phyloP scores from a whole-genome alignment of 805 yeast species.

The Pichia exigua region DNA sequence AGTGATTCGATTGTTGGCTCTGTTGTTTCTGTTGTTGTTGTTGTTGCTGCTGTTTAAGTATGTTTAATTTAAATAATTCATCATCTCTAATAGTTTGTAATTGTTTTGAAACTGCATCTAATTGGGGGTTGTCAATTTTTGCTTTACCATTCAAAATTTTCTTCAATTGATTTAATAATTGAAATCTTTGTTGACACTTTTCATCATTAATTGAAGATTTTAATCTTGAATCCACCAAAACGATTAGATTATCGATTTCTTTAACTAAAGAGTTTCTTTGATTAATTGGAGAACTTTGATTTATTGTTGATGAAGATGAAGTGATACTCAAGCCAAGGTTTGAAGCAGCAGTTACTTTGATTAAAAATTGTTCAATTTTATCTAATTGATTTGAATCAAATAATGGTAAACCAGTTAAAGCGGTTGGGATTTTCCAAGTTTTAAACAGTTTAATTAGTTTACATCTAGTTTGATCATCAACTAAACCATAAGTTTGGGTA shows the following conservation, averaged over 20 bases:
- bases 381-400: conserved; percentile 66
- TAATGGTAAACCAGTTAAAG: conserved; percentile 56
- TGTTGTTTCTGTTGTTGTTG: conserved; percentile 15
- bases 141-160: conserved; percentile 28
- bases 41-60: conserved; percentile 17
- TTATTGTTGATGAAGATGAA: conserved; percentile 4
- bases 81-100: conserved; percentile 27
- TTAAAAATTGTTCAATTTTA: conserved; percentile 66
- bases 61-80: conserved; percentile 24
- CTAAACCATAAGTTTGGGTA: conserved; percentile 69
- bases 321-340: conserved; percentile 4
- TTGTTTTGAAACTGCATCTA: conserved; percentile 27
- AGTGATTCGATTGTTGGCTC: conserved; percentile 16
- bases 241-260: conserved; percentile 32
- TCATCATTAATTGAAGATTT: conserved; percentile 29
- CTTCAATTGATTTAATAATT: conserved; percentile 38
- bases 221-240: conserved; percentile 36
- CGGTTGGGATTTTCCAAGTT: conserved; percentile 75
- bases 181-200: conserved; percentile 36
- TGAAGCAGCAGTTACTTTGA: conserved; percentile 43
- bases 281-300: conserved; percentile 1
- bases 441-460: conserved; percentile 71
- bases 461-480: conserved; percentile 64
- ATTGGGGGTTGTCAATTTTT: conserved; percentile 23
- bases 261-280: conserved; percentile 17